phyloP scores from a whole-genome alignment of 2,329 filamentous ascomycete genomes.

The Monilinia fructigena region DNA sequence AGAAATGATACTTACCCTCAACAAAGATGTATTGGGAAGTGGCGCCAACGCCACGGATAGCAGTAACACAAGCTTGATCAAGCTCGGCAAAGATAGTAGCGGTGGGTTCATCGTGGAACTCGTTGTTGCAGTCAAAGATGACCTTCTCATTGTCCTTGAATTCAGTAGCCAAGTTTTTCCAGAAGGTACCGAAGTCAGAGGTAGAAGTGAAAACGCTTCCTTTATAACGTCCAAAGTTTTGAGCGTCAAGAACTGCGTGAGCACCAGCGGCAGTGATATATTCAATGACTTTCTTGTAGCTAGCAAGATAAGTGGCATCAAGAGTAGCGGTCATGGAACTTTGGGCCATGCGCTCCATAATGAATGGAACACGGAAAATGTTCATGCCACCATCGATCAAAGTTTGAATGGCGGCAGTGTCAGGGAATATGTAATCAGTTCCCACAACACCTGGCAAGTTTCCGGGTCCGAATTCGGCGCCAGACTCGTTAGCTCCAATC shows the following conservation, averaged over 20 bases:
- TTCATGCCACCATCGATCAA: constrained; percentile 24
- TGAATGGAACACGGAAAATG: constrained; percentile 36
- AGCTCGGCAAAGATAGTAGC: constrained; percentile 31
- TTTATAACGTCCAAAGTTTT: constrained; percentile 52
- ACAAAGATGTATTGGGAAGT: constrained; percentile 57
- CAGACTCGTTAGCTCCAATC: constrained; percentile 46
- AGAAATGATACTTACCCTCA: constrained; percentile 44
- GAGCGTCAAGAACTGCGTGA: constrained; percentile 50
- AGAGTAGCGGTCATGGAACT: constrained; percentile 47
- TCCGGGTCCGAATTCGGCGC: constrained; percentile 60
- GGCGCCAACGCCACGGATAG: constrained; percentile 46
- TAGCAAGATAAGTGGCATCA: constrained; percentile 46
- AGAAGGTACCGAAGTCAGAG: constrained; percentile 44
- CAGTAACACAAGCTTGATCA: constrained; percentile 48
- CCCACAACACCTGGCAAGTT: constrained; percentile 55
- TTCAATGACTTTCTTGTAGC: constrained; percentile 46
- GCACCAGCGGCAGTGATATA: constrained; percentile 49
- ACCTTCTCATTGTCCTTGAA: constrained; percentile 44
- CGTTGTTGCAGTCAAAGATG: constrained; percentile 48
- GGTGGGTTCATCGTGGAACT: constrained; percentile 42
- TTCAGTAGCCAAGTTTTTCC: constrained; percentile 43
- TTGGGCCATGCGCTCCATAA: constrained; percentile 59
- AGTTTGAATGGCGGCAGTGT: constrained; percentile 38
- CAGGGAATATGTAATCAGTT: constrained; percentile 61
- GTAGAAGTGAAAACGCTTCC: constrained; percentile 43